Conservation (phyloP, 108 stramenopile genomes). For the Fistulifera solaris region DNA sequence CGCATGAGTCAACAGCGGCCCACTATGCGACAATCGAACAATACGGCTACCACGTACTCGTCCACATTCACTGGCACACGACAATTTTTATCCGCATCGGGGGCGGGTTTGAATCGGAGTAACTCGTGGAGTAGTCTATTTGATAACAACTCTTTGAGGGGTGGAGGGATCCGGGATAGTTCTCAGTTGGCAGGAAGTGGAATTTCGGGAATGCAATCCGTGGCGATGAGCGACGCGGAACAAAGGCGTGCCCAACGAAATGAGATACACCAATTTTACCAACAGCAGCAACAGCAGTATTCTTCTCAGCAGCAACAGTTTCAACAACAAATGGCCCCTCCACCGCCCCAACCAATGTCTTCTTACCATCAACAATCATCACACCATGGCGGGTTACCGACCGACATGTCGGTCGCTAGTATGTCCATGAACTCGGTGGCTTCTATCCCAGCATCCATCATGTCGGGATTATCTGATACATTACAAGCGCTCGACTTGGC, state of each 20-base stretch:
- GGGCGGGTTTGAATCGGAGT: background rate
- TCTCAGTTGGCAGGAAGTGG: background rate
- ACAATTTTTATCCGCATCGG: background rate
- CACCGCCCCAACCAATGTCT: background rate
- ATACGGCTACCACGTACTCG: background rate
- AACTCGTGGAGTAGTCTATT: background rate
- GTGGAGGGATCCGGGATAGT: conserved; percentile 9
- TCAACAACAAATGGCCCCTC: background rate
- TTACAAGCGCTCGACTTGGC: conserved; percentile 12
- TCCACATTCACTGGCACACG: background rate
- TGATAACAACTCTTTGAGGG: conserved; percentile 3
- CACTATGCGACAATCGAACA: background rate
- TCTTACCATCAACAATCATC: background rate
- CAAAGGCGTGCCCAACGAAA: background rate
- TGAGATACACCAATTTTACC: background rate
- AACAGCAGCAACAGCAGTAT: background rate
- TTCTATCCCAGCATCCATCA: conserved; percentile 1
- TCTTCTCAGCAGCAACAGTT: background rate
- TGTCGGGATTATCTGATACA: conserved; percentile 13
- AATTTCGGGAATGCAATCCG: conserved; percentile 4
- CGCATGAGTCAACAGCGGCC: background rate
- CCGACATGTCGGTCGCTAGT: background rate
- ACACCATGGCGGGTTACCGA: background rate
- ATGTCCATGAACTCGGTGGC: background rate
- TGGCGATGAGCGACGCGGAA: background rate